These are phyloP conservation scores for Pisolithus tinctorius DNA, from an alignment of 768 basidiomycete species.

Conservation along the genomic window DNA sequence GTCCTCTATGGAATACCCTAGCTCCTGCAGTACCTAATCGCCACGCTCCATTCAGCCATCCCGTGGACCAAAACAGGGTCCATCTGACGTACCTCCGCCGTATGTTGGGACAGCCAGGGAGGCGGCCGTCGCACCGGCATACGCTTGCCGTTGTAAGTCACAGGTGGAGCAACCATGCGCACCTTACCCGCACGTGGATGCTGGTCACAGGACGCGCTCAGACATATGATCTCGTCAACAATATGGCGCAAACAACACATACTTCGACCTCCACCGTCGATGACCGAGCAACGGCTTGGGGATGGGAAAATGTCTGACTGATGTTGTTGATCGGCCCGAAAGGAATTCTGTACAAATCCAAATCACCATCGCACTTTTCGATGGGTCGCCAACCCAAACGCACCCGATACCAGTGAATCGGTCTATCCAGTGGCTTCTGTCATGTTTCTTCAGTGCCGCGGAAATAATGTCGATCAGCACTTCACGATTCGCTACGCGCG, in stretches of 20 bases:
- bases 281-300: constrained; percentile 70
- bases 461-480: constrained; percentile 67
- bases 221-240: constrained; percentile 8
- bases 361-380: constrained; percentile 6
- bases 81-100: constrained; percentile 49
- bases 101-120: constrained; percentile 85
- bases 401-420: constrained; percentile 75
- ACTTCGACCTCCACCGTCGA: constrained; percentile 77
- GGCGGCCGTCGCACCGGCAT: constrained; percentile 73
- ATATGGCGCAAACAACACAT: constrained; percentile 16
- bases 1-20: constrained; percentile 35
- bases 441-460: constrained; percentile 45
- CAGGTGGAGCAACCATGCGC: constrained; percentile 76
- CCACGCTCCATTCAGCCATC: constrained; percentile 2
- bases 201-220: constrained; percentile 25
- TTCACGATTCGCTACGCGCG: constrained; percentile 68
- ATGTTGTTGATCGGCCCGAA: constrained; percentile 94
- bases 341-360: constrained; percentile 48
- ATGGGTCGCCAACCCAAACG: constrained; percentile 16
- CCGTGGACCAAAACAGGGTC: constrained; percentile 1
- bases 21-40: constrained; percentile 33
- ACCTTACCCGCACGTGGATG: constrained; percentile 73
- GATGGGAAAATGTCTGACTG: constrained; percentile 82
- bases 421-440: constrained; percentile 69
- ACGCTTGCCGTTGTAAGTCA: constrained; percentile 72